Evolutionary conservation across 352 stramenopile genomes (phyloP), one percentile per base, ranked within the genome.

Genomic region (Globisporangium yorkense): DNA sequence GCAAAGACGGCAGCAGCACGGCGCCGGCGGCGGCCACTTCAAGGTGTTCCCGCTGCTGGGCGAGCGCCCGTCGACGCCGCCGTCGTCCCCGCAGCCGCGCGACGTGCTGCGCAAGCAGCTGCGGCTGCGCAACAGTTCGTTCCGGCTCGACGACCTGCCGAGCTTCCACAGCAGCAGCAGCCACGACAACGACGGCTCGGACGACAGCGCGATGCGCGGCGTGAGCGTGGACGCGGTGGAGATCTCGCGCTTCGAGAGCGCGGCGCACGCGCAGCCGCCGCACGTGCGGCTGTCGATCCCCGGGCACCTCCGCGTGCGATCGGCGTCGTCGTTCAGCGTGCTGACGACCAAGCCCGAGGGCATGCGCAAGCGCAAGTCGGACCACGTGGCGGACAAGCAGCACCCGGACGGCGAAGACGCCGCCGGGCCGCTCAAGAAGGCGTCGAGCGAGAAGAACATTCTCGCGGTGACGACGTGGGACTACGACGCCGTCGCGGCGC

Each of bases 41-140:
- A 72, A 77, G 53, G 61, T 79, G 54, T 83, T 88, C 48, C 59
- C 72, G 6, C 57, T 62, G 3, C 57, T 66, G 1, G 57, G 57
- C 54, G 80, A 88, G 15, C 71, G 75, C 0, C 74, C 83, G 9
- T 84, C 65, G 51, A 93, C 84, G 53, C 84, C 84, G 33, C 84
- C 84, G 43, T 90, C 80, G 37, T 93, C 84, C 16, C 83, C 84
- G 10, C 84, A 93, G 66, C 84, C 84, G 3, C 67, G 80, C 2
- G 81, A 91, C 54, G 63, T 91, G 43, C 58, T 93, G 39, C 72
- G 80, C n/a, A 84, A 80, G 58, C 82, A 92, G 57, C 53, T 90
- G 20, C 68, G 74, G 40, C 44, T 80, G 35, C 51, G 52, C 15
- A 88, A 87, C 65, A 81, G 81, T 48, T 66, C 59, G 18, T 66